Base-by-base conservation (phyloP, 169 alveolate species). In the Babesia bigemina region DNA sequence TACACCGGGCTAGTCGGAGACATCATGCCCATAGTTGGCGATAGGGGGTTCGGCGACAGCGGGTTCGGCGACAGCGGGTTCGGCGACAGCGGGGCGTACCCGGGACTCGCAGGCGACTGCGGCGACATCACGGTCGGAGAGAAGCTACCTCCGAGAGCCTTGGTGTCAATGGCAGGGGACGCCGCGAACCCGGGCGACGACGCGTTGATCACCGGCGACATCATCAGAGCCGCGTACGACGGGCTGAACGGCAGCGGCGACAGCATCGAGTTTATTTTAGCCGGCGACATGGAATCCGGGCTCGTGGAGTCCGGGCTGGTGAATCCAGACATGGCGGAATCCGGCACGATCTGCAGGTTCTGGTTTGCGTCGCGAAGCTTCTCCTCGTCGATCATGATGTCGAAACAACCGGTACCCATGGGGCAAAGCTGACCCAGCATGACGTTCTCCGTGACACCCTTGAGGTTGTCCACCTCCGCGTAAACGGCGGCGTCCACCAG, bases 401-500 rank as follows among this genome's bases (percentile, higher is more conserved):
- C 99, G 62, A 94, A 93, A 52, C 92, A 92, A 12, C 97, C 98
- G 42, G 99, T 96, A 12, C 99, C 99, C 58, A 94, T 78, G 44
- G 95, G 96, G 42, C 96, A 93, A 21, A 96, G 92, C 74, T 96
- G 98, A 6, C 99, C 99, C 58, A 96, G 81, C 96, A 96, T 94
- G 49, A 96, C 95, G 91, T 96, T 96, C 86, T 96, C 99, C n/a
- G 98, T 95, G 17, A 96, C 96, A n/a, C 98, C 98, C 65, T 87
- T 83, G 21, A 92, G 90, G 55, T 87, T 63, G 66, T 95, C 99
- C 24, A 92, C 90, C 82, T 98, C 99, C 22, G 97, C 98, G 84
- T 95, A 98, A 48, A 96, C 95, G 11, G 99, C 99, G 11, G 99
- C 99, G 73, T 97, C 99, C 91, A 97, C 91, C 76, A 98, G 83